Evolutionary conservation across 768 basidiomycete species (phyloP), one percentile per base, ranked within the genome.

Genomic region (Amyloporia xantha): DNA sequence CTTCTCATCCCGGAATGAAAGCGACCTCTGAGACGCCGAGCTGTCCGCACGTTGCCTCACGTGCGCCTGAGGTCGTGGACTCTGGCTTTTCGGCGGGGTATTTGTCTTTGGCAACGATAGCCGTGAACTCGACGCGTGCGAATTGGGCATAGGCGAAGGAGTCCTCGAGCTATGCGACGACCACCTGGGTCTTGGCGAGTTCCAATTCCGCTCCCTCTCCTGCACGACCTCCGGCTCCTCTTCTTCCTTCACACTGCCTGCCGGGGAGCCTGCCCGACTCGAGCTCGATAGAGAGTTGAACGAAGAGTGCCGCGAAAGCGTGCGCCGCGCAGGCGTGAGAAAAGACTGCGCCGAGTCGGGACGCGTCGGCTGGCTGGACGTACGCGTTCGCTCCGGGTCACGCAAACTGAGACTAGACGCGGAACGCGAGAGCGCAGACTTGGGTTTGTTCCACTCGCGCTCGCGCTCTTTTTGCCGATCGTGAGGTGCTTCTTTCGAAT

Each of bases 181-280:
- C 82, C 82, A 83, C 44, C 69, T 73, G 5, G 79, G 81, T 30
- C 71, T 75, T n/a, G 78, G 79, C 6, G 82, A 75, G 61, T 82
- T 81, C 84, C 82, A 85, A 56, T 85, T 85, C 41, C 79, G 71
- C 63, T 85, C 83, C 41, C 81, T 73, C 54, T 76, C 73, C 33
- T 78, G 74, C n/a, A 57, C 50, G 4, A 47, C 35, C 35, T 44
- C 42, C 11, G 5, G 21, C 24, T 50, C 37, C 4, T 3, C 12
- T n/a, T 44, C 49, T 3, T 54, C 52, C 12, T 59, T 58, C 6
- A 66, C 48, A 19, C 72, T 75, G 17, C 60, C 54, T 12, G 62
- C 57, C 25, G 77, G 74, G 19, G 79, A 81, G 48, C 66, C 68
- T 4, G 70, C 62, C 37, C 68, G 62, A 28, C 70, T 68, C 39